Percentiles rank a stretch among this genome's conserved stretches.
These are phyloP conservation scores for Backusella liffmaniae DNA, from an alignment of 192 early-diverging fungal species.

Conservation along the genomic window DNA sequence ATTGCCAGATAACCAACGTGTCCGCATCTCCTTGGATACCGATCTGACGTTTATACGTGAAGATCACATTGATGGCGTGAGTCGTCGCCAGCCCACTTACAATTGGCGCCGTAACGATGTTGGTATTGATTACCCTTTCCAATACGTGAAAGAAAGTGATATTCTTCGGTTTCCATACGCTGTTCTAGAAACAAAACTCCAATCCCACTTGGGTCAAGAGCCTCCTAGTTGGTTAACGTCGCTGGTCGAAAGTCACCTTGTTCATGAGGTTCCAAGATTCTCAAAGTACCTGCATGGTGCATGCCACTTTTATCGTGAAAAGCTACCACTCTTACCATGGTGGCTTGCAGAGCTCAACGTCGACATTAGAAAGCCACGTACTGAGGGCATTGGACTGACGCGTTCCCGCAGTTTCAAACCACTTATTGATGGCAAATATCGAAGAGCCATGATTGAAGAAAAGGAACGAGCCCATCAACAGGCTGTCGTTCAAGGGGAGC, in stretches of 20 bases:
- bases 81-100: slow-evolving; percentile 69
- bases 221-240: slow-evolving; percentile 29
- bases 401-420: slow-evolving; percentile 37
- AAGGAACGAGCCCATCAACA: slow-evolving; percentile 25
- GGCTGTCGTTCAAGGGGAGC: slow-evolving; percentile 2
- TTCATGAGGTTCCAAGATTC: slow-evolving; percentile 51
- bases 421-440: slow-evolving; percentile 33
- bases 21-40: slow-evolving; percentile 33
- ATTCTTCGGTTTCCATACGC: slow-evolving; percentile 40
- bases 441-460: slow-evolving; percentile 36
- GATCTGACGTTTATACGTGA: slow-evolving; percentile 37
- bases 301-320: slow-evolving; percentile 43
- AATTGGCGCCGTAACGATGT: slow-evolving; percentile 36
- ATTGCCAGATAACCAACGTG: slow-evolving; percentile 46
- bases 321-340: slow-evolving; percentile 46
- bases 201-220: slow-evolving; percentile 41
- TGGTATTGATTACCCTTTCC: slow-evolving; percentile 44
- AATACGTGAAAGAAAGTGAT: slow-evolving; percentile 24
- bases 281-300: slow-evolving; percentile 50
- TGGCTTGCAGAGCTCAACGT: slow-evolving; percentile 50
- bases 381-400: slow-evolving; percentile 32
- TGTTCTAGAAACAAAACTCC: slow-evolving; percentile 39
- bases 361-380: slow-evolving; percentile 47
- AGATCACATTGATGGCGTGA: slow-evolving; percentile 40
- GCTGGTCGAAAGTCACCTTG: slow-evolving; percentile 40